Conservation (phyloP, 2,329 filamentous ascomycete genomes). For the Coniella vitis region DNA sequence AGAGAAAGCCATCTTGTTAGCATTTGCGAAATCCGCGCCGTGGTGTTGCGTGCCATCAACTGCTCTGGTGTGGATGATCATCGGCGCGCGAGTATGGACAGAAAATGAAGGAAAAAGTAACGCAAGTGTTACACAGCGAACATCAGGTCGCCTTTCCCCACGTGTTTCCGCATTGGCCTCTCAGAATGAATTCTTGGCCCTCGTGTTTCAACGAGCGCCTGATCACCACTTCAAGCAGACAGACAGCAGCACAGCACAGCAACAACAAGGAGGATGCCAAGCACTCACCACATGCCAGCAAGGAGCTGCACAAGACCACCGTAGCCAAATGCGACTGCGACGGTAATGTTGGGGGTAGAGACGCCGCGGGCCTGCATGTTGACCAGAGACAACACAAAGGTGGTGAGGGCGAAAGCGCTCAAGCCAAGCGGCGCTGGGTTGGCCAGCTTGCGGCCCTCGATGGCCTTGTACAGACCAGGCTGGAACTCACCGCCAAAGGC, state of each 20-base stretch:
- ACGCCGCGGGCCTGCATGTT: constrained; percentile 62
- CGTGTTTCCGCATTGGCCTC: too few species aligned
- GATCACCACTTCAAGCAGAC: too few species aligned
- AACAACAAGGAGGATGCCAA: background rate
- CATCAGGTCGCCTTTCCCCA: too few species aligned
- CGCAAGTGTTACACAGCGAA: background rate
- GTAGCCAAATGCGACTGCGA: constrained; percentile 66
- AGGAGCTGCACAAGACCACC: constrained; percentile 73
- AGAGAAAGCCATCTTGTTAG: constrained; percentile 5
- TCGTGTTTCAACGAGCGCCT: too few species aligned
- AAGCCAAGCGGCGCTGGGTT: constrained; percentile 76
- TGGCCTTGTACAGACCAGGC: constrained; percentile 58
- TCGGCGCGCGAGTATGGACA: background rate
- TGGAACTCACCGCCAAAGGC: constrained; percentile 70
- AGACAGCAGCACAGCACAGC: background rate
- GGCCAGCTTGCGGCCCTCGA: constrained; percentile 64
- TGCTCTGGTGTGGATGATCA: too few species aligned
- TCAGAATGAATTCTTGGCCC: too few species aligned
- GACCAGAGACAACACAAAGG: constrained; percentile 69
- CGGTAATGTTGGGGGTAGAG: constrained; percentile 55
- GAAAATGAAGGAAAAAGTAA: background rate
- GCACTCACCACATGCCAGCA: constrained; percentile 76
- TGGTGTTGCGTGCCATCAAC: too few species aligned
- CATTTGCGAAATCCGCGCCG: too few species aligned
- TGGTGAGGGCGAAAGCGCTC: constrained; percentile 73